These are phyloP conservation scores for Calocera viscosa DNA, from an alignment of 768 basidiomycete genomes.

Conservation along the genomic window DNA sequence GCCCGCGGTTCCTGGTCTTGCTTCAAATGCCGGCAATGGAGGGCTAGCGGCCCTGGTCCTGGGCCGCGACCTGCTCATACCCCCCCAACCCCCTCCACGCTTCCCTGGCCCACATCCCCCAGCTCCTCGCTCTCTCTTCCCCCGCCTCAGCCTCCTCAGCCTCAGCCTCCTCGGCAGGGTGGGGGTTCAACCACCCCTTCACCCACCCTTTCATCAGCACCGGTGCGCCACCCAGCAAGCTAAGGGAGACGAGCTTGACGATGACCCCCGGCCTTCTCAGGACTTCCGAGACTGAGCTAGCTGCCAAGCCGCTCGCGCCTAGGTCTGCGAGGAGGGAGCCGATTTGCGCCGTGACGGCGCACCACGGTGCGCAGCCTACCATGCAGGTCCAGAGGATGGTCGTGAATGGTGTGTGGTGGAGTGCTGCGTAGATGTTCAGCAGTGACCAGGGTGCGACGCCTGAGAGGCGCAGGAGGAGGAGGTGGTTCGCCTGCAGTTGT, in stretches of 20 bases:
- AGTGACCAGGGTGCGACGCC: conserved; percentile 95
- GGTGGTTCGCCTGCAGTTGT: conserved; percentile 27
- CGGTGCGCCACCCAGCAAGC: not conserved
- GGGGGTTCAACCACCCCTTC: not conserved
- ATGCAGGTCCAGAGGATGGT: conserved; percentile 1
- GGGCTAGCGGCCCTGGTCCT: not conserved
- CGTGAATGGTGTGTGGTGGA: not conserved
- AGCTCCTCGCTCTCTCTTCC: not conserved
- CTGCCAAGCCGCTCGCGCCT: not conserved
- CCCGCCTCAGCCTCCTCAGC: not conserved
- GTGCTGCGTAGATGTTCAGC: conserved; percentile 53
- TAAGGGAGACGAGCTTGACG: not conserved
- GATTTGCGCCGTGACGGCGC: not conserved
- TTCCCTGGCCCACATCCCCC: not conserved
- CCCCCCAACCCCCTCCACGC: not conserved
- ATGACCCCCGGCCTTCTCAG: not conserved
- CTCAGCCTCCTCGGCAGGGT: too few species aligned
- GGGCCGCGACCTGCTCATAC: not conserved
- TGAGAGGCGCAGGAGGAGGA: conserved; percentile 77
- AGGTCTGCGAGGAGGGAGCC: not conserved
- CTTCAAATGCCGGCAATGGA: too few species aligned
- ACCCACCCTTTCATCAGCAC: conserved; percentile 2
- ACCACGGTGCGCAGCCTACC: not conserved
- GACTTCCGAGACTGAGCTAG: not conserved
- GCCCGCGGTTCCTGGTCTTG: too few species aligned